Evolutionary conservation across 2,329 filamentous ascomycete genomes (phyloP), one percentile per base, ranked within the genome.

Genomic region (Allantophomopsis cytisporea): DNA sequence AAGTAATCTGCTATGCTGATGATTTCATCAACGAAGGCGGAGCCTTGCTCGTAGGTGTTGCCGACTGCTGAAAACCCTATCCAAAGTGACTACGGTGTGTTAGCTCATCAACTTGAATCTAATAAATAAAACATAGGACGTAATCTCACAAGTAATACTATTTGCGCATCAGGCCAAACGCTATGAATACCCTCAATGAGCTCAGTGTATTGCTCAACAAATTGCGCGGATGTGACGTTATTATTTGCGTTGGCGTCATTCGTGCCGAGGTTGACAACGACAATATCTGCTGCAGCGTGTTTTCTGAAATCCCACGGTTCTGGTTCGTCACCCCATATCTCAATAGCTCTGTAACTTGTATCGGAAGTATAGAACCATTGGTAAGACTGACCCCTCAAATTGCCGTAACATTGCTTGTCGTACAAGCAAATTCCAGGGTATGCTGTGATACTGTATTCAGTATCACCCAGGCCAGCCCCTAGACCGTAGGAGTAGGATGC

Each of bases 341-440:
- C 40, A 15, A 30, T 37, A 2, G 46, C 45, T 42, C 45, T 14
- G 10, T 41, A 23, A 32, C 35, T 65, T 0, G 68, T 72, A 47
- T 77, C 73, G 0, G 65, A 66, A 1, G 70, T 68, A 37, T 68
- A 69, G 47, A 69, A 69, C 70, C 69, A 77, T 52, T 76, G 73
- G 47, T 71, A 67, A 18, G 60, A 59, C 48, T 68, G 64, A 13
- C 68, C 68, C 31, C 61, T 56, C 6, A 59, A 58, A 33, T 66
- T 66, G 4, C 69, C 70, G 57, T 66, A 77, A 54, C 72, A 78
- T 37, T 67, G 49, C 40, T 69, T 61, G 46, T 77, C 71, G 13
- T 63, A 59, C 2, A 72, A 59, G 46, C 72, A 77, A 37, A 74
- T 73, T 4, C 72, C 73, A 0, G 73, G 71, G 42, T 72, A 74